A percentile compares a stretch with the other conserved stretches of the same genome.
Conservation (phyloP, 768 basidiomycete species). For the Pholiota molesta region DNA sequence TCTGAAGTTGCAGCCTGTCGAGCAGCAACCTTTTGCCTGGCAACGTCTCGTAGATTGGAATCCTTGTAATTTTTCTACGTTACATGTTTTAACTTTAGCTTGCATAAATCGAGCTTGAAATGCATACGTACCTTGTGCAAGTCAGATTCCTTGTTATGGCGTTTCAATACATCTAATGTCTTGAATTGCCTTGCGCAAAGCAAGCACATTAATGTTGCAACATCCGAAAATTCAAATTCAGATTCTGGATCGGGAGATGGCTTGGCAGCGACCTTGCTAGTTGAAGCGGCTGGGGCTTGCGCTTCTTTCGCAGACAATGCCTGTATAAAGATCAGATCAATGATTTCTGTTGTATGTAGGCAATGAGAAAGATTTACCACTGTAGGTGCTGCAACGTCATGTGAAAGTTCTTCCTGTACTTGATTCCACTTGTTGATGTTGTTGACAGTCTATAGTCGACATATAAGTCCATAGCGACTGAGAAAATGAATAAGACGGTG, state of each 20-base stretch:
- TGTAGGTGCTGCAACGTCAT: constrained; percentile 34
- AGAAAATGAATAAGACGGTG: constrained; percentile 1
- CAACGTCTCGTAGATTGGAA: constrained; percentile 67
- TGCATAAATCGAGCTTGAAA: constrained; percentile 1
- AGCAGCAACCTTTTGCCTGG: constrained; percentile 64
- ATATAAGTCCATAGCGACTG: background rate
- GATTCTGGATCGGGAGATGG: constrained; percentile 47
- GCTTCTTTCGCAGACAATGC: constrained; percentile 6
- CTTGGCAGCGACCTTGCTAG: constrained; percentile 22
- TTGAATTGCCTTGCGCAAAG: constrained; percentile 96
- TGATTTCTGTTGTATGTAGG: background rate
- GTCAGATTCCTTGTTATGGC: constrained; percentile 93
- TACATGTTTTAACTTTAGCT: constrained; percentile 30
- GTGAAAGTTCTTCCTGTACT: constrained; percentile 85
- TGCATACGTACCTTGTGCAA: constrained; percentile 81
- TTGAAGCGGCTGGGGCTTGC: constrained; percentile 1
- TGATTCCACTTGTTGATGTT: constrained; percentile 98
- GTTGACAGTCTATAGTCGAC: constrained; percentile 64
- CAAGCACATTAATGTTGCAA: constrained; percentile 74
- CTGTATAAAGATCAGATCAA: background rate
- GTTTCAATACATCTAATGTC: constrained; percentile 76
- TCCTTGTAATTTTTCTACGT: constrained; percentile 89
- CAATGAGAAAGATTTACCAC: constrained; percentile 13
- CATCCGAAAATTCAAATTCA: constrained; percentile 86
- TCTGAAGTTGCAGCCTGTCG: constrained; percentile 42